Evolutionary conservation across 768 basidiomycete genomes (phyloP), one percentile per base, ranked within the genome.

Genomic region (Phylloporus scabripes): DNA sequence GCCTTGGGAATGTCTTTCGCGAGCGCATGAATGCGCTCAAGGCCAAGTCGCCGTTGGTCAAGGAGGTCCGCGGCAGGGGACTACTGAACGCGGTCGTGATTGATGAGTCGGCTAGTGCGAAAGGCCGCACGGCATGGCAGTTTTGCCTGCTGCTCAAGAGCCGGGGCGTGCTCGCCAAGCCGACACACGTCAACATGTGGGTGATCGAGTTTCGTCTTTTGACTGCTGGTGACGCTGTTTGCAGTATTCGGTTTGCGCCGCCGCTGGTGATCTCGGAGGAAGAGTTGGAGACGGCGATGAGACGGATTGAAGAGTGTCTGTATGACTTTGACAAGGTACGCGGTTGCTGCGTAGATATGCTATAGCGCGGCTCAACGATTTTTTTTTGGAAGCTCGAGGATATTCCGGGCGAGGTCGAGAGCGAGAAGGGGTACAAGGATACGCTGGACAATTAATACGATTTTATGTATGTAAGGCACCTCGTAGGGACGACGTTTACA

Each of bases 31-130:
- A 66, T 39, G 80, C 72, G 24, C 68, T 92, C 56, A 57, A 49
- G 60, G 46, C 21, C 8, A 75, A 79, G 24, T 81, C 78, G 10
- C 87, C 91, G 0, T 75, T 92, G 46, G 77, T 96, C 49, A 75
- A 79, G 57, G 74, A 77, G 37, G 91, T 98, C 14, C 81, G 95
- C 20, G 95, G 93, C 5, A 76, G 80, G 51, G 95, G 95, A 0
- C 69, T 99, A 49, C 72, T 99, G 56, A 98, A 97, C 63, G 95
- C 95, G 7, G 76, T 99, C 23, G 88, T 97, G 20, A 91, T 98
- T 48, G 85, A 97, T 61, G 92, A 97, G 73, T 67, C 70, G 52
- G 79, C 79, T 72, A 91, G 87, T 59, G 67, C 54, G 41, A 87
- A 80, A 68, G 85, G 88, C 14, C 73, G 92, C 44, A 85, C 88